Percentiles rank a stretch among this genome's conserved stretches.
Conservation (phyloP, 1,284 basidiomycete species). For the Grifola frondosa region DNA sequence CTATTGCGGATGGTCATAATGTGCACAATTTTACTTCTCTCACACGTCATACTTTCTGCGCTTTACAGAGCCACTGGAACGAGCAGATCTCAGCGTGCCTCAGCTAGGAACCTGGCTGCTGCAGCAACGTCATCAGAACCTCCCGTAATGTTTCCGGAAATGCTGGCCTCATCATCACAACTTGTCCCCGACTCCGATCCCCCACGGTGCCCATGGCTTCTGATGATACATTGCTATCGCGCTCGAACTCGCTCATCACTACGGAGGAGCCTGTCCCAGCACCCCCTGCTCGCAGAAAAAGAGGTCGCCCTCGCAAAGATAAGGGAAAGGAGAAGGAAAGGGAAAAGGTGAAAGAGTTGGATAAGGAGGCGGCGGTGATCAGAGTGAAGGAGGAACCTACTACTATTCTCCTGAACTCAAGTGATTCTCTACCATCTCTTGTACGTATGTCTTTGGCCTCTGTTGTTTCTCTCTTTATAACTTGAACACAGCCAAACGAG, state of each 20-base stretch:
- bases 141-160: conserved; percentile 30
- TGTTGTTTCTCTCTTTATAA: conserved; percentile 20
- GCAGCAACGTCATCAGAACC: conserved; percentile 40
- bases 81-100: conserved; percentile 72
- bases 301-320: conserved; percentile 29
- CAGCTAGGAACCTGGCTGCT: conserved; percentile 63
- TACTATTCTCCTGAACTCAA: conserved; percentile 26
- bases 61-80: conserved; percentile 49
- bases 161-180: conserved; percentile 40
- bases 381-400: conserved; percentile 73
- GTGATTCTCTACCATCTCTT: conserved; percentile 25
- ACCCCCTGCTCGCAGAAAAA: conserved; percentile 19
- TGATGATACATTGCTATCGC: conserved; percentile 47
- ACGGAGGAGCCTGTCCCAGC: conserved; percentile 36
- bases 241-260: conserved; percentile 59
- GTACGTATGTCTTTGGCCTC: conserved; percentile 24
- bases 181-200: conserved; percentile 40
- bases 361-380: conserved; percentile 44
- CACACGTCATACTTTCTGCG: conserved; percentile 15
- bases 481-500: conserved; percentile 70
- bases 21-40: conserved; percentile 9
- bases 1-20: too few species aligned
- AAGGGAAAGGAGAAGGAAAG: conserved; percentile 75
- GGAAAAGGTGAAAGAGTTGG: too few species aligned
- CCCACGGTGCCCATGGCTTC: conserved; percentile 47